A percentile compares a stretch with the other conserved stretches of the same genome.
Evolutionary conservation across 139 green algal species (phyloP).

Genomic region (Trebouxia sp.): DNA sequence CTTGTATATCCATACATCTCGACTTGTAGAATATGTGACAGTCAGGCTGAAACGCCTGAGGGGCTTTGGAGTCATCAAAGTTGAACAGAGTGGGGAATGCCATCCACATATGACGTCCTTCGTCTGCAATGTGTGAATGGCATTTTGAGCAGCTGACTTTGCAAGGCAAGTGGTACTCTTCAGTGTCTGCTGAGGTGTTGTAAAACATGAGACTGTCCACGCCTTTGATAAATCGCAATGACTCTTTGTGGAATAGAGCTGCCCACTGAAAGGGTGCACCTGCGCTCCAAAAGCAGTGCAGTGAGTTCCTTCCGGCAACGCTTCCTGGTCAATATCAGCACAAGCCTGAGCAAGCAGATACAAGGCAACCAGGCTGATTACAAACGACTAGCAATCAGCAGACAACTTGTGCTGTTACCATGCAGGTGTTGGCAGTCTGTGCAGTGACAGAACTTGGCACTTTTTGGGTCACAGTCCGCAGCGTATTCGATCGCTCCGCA

Average conservation of each 20-base stretch:
- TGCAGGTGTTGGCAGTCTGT: constrained; percentile 23
- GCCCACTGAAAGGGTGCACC: constrained; percentile 28
- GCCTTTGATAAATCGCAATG: constrained; percentile 1
- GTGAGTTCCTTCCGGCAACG: too few species aligned
- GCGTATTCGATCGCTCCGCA: constrained; percentile 16
- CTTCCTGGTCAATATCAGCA: too few species aligned
- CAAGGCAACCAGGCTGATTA: too few species aligned
- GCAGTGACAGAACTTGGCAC: constrained; percentile 26
- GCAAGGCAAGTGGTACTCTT: constrained; percentile 11
- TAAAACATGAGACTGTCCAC: constrained; percentile 24
- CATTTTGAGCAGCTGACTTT: constrained; percentile 22
- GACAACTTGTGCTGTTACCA: constrained; percentile 7
- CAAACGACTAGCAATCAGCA: too few species aligned
- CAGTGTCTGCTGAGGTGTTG: background rate
- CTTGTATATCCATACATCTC: background rate
- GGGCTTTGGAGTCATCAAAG: background rate
- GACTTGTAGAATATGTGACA: constrained; percentile 30
- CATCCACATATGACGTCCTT: constrained; percentile 30
- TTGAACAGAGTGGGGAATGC: constrained; percentile 13
- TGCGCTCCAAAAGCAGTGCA: background rate
- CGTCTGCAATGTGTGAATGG: constrained; percentile 28
- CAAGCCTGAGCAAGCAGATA: too few species aligned
- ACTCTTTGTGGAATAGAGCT: constrained; percentile 13
- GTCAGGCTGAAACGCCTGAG: constrained; percentile 9
- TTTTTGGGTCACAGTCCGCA: background rate